Evolutionary conservation across 2,329 filamentous ascomycete species (phyloP).

Genomic region (Aspergillus candidus): DNA sequence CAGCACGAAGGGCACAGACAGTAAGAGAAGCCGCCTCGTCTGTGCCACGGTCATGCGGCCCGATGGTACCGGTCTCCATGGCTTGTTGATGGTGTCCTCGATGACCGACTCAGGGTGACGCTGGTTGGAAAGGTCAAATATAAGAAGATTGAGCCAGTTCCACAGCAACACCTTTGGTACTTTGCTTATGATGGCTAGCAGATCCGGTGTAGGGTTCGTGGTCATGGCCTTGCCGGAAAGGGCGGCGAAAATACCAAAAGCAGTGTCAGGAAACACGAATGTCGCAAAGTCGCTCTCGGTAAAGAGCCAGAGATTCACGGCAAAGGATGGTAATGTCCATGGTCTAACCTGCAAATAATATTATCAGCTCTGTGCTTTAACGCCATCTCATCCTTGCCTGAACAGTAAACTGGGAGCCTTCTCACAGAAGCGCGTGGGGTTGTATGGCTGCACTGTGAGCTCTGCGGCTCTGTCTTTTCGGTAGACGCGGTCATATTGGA

Average conservation of each 20-base stretch:
- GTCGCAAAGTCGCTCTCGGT: slow-evolving; percentile 23
- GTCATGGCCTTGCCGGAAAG: slow-evolving; percentile 1
- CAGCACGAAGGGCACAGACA: slow-evolving; percentile 17
- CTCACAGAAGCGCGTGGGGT: too few species aligned
- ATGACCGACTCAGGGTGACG: slow-evolving; percentile 26
- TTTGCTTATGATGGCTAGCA: too few species aligned
- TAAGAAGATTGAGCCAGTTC: slow-evolving; percentile 29
- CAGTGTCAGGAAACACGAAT: slow-evolving; percentile 22
- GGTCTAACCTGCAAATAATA: too few species aligned
- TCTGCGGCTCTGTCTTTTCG: too few species aligned
- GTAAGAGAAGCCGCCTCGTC: slow-evolving; percentile 20
- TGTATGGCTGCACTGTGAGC: too few species aligned
- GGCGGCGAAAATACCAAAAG: slow-evolving; percentile 26
- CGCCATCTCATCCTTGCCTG: too few species aligned
- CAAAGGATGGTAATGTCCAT: too few species aligned
- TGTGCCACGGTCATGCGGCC: slow-evolving; percentile 18
- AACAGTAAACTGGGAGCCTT: too few species aligned
- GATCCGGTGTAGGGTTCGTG: too few species aligned
- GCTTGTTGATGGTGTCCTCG: slow-evolving; percentile 42
- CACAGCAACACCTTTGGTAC: slow-evolving; percentile 13
- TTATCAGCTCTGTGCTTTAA: too few species aligned
- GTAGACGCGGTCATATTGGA: too few species aligned
- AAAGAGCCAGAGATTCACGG: slow-evolving; percentile 27
- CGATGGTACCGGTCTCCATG: slow-evolving; percentile 29
- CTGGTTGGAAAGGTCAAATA: slow-evolving; percentile 39